Evolutionary conservation across 805 yeast species (phyloP), one percentile per base, ranked within the genome.

Genomic region (Yarrowia sp.): DNA sequence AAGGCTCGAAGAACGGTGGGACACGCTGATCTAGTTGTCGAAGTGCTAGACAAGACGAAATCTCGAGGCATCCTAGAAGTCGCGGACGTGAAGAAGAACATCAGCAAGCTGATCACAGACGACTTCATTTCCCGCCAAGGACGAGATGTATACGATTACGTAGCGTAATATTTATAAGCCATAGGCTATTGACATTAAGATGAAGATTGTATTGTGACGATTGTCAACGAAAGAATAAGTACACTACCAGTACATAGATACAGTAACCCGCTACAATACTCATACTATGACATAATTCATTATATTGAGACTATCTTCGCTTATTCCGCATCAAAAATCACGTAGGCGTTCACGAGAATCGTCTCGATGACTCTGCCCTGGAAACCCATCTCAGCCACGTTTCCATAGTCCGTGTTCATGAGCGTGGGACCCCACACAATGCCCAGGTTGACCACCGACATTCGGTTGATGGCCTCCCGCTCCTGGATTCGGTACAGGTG

Each of bases 351-450:
- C 70, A 84, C 78, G 79, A 94, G 87, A 74, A 95, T 84, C 70
- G 92, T 94, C 76, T 93, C 97, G 73, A 95, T 86, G 4, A 92
- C 90, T 69, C 85, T 84, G 55, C 91, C 89, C 78, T 90, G 91
- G 72, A 84, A 86, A 68, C 89, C 88, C 81, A 90, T 86, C 74
- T 87, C 97, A 71, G 88, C 90, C 70, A 87, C 88, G 75, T 84
- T 81, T 32, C 85, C 84, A 69, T 85, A 86, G 73, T 86, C 90
- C 59, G 87, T 86, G 19, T 88, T 85, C 77, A 95, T 83, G 66
- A 95, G 79, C 1, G 91, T 90, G 19, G 97, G 97, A 0, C 98
- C 97, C 99, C 99, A 95, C 46, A 94, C 92, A 48, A 91, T 91
- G 58, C 97, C 91, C 73, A 95, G 78, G 70, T 90, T 89, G 74